A percentile compares a stretch with the other conserved stretches of the same genome.
These are phyloP conservation scores for Mycosphaerelloides madeirae DNA, from an alignment of 2,329 filamentous ascomycete genomes.

Conservation along the genomic window DNA sequence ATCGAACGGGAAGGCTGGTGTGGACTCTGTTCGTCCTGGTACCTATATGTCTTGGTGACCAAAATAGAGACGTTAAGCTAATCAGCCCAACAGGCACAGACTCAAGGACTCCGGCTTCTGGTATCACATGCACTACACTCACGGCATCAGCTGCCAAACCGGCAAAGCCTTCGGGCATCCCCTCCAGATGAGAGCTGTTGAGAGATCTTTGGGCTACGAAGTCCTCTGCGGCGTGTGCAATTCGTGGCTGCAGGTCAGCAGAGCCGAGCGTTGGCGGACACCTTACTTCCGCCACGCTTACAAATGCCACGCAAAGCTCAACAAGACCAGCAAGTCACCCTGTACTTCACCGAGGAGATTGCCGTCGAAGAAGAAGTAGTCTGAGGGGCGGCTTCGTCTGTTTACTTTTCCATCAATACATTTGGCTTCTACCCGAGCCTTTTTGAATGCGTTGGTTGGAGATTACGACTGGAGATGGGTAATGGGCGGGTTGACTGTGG, in stretches of 20 bases:
- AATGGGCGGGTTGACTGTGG: not conserved
- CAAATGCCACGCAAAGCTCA: slow-evolving; percentile 47
- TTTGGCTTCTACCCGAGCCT: slow-evolving; percentile 15
- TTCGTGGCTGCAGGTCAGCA: slow-evolving; percentile 75
- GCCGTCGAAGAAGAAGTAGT: not conserved
- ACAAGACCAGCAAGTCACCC: not conserved
- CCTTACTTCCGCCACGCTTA: slow-evolving; percentile 89
- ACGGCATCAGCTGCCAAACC: slow-evolving; percentile 78
- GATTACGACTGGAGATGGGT: not conserved
- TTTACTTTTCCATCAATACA: slow-evolving; percentile 4
- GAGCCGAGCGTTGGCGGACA: slow-evolving; percentile 87
- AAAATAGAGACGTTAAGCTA: not conserved
- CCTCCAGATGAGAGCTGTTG: slow-evolving; percentile 69
- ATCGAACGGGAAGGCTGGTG: slow-evolving; percentile 90
- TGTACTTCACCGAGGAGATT: no score
- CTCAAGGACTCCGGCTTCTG: slow-evolving; percentile 88
- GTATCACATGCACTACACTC: slow-evolving; percentile 79
- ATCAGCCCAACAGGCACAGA: slow-evolving; percentile 48
- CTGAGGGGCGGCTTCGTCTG: not conserved
- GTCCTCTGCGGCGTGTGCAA: slow-evolving; percentile 71
- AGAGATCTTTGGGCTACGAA: slow-evolving; percentile 77
- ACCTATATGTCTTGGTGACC: not conserved
- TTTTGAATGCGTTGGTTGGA: slow-evolving; percentile 16
- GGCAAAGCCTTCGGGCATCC: slow-evolving; percentile 75
- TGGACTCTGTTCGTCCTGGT: slow-evolving; percentile 81